Conservation (phyloP, 164 flowering plant genomes). For the Annona squamosa region DNA sequence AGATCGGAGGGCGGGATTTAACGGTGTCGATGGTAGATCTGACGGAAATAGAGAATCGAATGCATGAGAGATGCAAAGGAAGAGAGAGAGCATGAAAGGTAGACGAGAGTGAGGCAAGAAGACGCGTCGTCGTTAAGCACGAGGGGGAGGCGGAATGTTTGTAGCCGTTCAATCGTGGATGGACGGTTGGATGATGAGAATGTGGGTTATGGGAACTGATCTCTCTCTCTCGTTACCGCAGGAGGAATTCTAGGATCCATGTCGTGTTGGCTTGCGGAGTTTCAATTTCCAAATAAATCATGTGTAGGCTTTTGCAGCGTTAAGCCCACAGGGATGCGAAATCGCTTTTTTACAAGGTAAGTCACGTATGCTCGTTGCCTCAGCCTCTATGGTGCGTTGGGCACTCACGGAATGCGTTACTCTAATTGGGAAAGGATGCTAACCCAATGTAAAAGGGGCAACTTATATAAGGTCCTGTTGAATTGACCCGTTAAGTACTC, state of each 20-base stretch:
- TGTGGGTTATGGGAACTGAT: not conserved
- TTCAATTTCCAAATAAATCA: too few species aligned
- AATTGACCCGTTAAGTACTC: too few species aligned
- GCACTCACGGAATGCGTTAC: too few species aligned
- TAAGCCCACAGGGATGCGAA: too few species aligned
- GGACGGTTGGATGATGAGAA: not conserved
- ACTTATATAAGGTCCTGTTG: too few species aligned
- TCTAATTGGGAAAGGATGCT: too few species aligned
- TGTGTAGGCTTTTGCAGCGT: too few species aligned
- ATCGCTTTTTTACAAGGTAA: too few species aligned
- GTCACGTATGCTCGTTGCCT: too few species aligned
- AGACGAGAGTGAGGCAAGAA: not conserved
- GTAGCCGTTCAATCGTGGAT: conserved; percentile 7
- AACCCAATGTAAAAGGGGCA: too few species aligned
- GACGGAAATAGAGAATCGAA: not conserved
- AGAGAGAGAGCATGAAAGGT: not conserved
- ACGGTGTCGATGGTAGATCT: not conserved
- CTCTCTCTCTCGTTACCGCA: not conserved
- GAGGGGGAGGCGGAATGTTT: not conserved
- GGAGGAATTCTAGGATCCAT: not conserved
- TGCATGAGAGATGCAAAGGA: not conserved
- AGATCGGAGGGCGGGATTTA: not conserved
- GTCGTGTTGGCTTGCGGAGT: too few species aligned
- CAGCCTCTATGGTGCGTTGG: too few species aligned
- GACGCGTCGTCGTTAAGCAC: conserved; percentile 13